A percentile compares a stretch with the other conserved stretches of the same genome.
Evolutionary conservation across 257 asterid genomes (phyloP).

Genomic region (Solanum pimpinellifolium): DNA sequence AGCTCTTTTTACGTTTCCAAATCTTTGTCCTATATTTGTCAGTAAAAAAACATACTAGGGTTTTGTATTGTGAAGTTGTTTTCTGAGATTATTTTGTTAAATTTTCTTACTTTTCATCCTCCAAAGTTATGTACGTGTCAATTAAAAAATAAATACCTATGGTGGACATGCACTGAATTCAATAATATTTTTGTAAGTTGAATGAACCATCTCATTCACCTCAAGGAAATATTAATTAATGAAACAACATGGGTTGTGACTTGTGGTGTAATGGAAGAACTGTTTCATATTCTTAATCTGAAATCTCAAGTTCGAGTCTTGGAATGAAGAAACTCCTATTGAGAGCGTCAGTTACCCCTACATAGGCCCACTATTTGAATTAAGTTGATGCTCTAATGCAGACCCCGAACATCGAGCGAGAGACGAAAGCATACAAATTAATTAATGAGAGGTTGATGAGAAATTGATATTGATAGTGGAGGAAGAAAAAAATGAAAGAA

Average conservation of each 20-base stretch:
- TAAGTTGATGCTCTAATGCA: too few species aligned
- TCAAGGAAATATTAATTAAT: neutral
- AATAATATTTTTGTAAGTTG: neutral
- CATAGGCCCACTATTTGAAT: too few species aligned
- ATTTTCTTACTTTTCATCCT: neutral
- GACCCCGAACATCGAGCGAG: neutral
- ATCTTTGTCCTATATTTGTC: slow-evolving; percentile 6
- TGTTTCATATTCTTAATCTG: neutral
- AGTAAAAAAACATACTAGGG: neutral
- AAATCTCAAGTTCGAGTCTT: too few species aligned
- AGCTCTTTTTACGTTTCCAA: neutral
- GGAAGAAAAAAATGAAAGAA: neutral
- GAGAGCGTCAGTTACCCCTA: neutral
- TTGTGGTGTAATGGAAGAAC: neutral
- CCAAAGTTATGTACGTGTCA: neutral
- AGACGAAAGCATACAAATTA: too few species aligned
- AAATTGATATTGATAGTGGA: neutral
- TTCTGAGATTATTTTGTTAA: neutral
- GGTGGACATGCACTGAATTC: slow-evolving; percentile 22
- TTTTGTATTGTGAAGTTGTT: neutral
- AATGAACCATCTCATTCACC: slow-evolving; percentile 9
- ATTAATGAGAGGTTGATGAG: neutral
- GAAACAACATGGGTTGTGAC: neutral
- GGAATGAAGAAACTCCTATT: neutral
- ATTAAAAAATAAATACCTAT: neutral